Evolutionary conservation across 2,329 filamentous ascomycete species (phyloP).

Genomic region (Drechmeria coniospora): DNA sequence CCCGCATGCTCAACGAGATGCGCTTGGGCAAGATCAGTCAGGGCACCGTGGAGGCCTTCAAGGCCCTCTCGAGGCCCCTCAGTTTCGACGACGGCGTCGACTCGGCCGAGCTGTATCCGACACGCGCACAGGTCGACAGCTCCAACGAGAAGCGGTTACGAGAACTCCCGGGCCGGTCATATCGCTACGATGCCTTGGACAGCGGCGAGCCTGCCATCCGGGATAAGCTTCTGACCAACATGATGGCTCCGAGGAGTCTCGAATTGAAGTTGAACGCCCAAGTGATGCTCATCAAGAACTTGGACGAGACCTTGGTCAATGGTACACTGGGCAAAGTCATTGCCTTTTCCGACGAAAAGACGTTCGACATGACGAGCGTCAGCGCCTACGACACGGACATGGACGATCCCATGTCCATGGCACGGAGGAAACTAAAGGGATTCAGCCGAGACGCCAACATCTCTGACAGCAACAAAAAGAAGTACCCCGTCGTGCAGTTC

Average conservation of each 20-base stretch:
- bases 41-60: conserved; percentile 65
- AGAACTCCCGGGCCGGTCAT: conserved; percentile 50
- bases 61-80: conserved; percentile 53
- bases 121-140: conserved; percentile 72
- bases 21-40: conserved; percentile 67
- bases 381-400: conserved; percentile 27
- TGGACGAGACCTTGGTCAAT: conserved; percentile 87
- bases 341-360: conserved; percentile 23
- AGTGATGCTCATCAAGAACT: conserved; percentile 99
- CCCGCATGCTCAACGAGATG: conserved; percentile 96
- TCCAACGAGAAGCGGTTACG: conserved; percentile 66
- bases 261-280: conserved; percentile 83
- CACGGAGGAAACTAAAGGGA: conserved; percentile 40
- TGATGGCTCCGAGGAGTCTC: conserved; percentile 78
- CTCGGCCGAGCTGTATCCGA: conserved; percentile 79
- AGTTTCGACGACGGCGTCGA: conserved; percentile 56
- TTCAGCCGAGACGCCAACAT: conserved; percentile 26
- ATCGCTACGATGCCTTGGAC: conserved; percentile 61
- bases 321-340: conserved; percentile 77
- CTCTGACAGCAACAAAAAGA: conserved; percentile 30
- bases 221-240: conserved; percentile 68
- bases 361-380: conserved; percentile 22
- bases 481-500: conserved; percentile 79
- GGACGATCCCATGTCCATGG: conserved; percentile 27
- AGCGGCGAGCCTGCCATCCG: conserved; percentile 55